These are phyloP conservation scores for Apiospora pterosperma DNA, from an alignment of 2,329 filamentous ascomycete species.

Conservation along the genomic window DNA sequence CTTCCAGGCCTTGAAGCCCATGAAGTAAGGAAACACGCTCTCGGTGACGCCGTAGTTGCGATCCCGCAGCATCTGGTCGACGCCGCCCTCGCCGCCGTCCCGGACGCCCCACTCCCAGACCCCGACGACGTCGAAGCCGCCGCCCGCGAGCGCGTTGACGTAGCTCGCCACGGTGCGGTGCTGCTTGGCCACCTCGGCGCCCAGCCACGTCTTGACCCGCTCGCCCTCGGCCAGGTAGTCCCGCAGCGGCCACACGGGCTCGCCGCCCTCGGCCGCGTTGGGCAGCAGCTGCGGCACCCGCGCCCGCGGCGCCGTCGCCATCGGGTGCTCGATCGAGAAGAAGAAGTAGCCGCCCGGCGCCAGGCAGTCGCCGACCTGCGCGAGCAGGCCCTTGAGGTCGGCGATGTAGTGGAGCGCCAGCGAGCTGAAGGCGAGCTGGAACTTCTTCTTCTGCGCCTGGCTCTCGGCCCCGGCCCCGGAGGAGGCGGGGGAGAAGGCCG, in stretches of 20 bases:
- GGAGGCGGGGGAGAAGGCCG: neutral
- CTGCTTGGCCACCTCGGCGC: constrained; percentile 40
- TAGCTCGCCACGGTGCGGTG: constrained; percentile 42
- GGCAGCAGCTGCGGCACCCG: neutral
- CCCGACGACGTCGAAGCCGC: constrained; percentile 34
- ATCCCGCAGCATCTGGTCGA: neutral
- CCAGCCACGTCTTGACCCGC: constrained; percentile 38
- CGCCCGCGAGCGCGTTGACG: constrained; percentile 31
- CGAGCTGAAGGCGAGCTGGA: constrained; percentile 38
- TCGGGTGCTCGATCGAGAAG: constrained; percentile 46
- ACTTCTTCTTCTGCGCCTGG: constrained; percentile 10
- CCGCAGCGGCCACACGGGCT: constrained; percentile 38
- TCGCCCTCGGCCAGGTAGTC: constrained; percentile 39
- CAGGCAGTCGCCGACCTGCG: constrained; percentile 28
- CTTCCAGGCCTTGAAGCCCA: neutral
- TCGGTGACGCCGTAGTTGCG: neutral
- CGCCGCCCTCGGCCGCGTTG: constrained; percentile 27
- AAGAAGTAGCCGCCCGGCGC: constrained; percentile 33
- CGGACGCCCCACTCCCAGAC: constrained; percentile 33
- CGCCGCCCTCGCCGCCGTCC: neutral
- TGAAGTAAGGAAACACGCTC: neutral
- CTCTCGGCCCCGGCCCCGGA: neutral
- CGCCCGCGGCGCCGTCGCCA: constrained; percentile 32
- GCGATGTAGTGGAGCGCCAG: constrained; percentile 38
- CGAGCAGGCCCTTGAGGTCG: constrained; percentile 28